A percentile compares a stretch with the other conserved stretches of the same genome.
phyloP scores from a whole-genome alignment of 768 basidiomycete genomes.

The Trametes elegans region DNA sequence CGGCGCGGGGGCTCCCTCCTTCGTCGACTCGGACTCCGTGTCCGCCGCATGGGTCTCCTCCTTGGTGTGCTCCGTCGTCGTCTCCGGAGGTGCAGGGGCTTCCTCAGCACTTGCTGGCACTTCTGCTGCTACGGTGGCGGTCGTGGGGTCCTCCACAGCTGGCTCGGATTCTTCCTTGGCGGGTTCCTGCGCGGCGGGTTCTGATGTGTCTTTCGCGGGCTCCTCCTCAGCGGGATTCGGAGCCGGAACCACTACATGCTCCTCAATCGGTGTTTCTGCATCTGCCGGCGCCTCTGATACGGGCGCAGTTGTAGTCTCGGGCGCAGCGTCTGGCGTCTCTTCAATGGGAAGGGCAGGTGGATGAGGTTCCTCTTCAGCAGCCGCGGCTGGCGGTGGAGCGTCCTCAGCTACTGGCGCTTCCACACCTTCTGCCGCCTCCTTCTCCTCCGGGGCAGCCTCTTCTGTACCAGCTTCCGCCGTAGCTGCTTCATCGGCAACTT shows the following conservation, averaged over 20 bases:
- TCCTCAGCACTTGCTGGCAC: no score
- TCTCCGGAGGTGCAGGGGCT: neutral
- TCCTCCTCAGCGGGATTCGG: neutral
- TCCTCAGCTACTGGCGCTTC: neutral
- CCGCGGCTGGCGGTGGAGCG: neutral
- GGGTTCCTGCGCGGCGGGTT: neutral
- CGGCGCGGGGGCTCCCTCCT: neutral
- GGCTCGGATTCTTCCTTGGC: neutral
- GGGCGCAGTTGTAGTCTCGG: neutral
- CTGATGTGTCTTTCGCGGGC: neutral
- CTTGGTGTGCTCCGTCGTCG: neutral
- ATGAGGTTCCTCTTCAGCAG: neutral
- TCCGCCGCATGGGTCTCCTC: neutral
- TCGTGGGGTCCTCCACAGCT: neutral
- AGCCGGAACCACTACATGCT: no score
- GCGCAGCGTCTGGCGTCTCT: neutral
- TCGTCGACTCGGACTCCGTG: neutral
- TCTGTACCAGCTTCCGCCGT: neutral
- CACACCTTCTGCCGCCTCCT: neutral
- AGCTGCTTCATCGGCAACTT: neutral
- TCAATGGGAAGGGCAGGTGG: neutral
- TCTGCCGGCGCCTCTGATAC: neutral
- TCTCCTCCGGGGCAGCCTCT: neutral
- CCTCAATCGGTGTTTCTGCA: neutral
- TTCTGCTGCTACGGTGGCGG: neutral